Evolutionary conservation across 2,329 filamentous ascomycete genomes (phyloP).

Genomic region (Geosmithia putterillii): DNA sequence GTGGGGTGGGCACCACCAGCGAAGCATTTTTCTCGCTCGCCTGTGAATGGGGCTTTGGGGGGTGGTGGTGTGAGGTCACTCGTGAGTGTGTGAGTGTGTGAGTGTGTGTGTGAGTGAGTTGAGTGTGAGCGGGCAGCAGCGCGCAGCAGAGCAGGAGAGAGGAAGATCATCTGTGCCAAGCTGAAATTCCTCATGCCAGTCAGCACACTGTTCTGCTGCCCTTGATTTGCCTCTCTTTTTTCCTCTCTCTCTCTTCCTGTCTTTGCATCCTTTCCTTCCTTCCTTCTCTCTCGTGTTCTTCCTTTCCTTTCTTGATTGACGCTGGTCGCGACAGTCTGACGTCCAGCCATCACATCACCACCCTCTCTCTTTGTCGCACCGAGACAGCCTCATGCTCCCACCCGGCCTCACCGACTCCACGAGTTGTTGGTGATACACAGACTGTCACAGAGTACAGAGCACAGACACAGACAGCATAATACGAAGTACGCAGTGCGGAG

Average conservation of each 20-base stretch:
- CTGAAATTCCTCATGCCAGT: background rate
- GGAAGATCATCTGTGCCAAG: background rate
- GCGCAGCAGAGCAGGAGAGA: no score
- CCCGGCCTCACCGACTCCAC: no score
- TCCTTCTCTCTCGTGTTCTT: background rate
- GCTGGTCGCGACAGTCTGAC: no score
- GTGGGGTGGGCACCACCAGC: no score
- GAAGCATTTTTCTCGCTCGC: background rate
- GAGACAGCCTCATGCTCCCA: no score
- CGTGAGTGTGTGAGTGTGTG: background rate
- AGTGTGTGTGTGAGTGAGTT: background rate
- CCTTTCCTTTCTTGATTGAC: background rate
- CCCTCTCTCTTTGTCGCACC: no score
- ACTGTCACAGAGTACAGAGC: background rate
- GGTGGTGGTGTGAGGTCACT: no score
- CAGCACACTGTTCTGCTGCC: background rate
- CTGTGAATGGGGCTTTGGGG: background rate
- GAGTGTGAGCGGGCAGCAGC: background rate
- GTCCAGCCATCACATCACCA: no score
- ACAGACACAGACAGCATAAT: background rate
- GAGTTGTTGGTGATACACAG: slow-evolving; percentile 3
- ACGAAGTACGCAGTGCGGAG: no score
- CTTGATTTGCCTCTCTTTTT: background rate
- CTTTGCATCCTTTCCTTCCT: background rate
- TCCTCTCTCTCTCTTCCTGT: background rate